Conservation (phyloP, 2,329 filamentous ascomycete genomes). For the Sporothrix luriei region DNA sequence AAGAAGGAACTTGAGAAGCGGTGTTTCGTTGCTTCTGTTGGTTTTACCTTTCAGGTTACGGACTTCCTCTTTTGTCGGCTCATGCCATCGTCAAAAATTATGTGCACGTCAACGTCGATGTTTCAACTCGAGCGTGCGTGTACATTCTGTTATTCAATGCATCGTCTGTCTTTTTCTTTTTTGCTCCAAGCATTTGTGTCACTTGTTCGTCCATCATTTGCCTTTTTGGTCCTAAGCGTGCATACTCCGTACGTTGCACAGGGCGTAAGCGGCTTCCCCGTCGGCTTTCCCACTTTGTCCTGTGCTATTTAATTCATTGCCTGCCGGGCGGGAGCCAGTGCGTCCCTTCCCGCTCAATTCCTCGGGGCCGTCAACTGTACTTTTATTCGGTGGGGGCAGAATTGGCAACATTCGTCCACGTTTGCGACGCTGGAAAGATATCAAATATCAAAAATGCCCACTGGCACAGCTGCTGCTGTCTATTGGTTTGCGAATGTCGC, state of each 20-base stretch:
- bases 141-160: background rate
- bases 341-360: constrained; percentile 17
- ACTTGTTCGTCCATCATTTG: background rate
- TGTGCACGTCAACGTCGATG: background rate
- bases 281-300: background rate
- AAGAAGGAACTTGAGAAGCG: background rate
- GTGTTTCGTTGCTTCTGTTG: background rate
- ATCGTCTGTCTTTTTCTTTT: background rate
- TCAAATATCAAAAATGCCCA: too few relatives aligned
- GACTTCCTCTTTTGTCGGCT: background rate
- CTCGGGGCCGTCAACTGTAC: background rate
- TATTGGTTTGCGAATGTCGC: constrained; percentile 16
- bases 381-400: background rate
- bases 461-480: background rate
- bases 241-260: too few relatives aligned
- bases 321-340: constrained; percentile 9
- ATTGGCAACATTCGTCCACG: background rate
- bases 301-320: background rate
- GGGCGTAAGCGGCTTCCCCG: background rate
- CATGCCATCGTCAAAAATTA: background rate
- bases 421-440: background rate
- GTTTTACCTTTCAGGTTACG: background rate
- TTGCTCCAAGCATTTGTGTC: background rate
- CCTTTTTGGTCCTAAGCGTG: background rate
- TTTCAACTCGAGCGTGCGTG: background rate